Conservation (phyloP, 202 grass and related monocot genomes). For the Bolboschoenoplectus hybrid region DNA sequence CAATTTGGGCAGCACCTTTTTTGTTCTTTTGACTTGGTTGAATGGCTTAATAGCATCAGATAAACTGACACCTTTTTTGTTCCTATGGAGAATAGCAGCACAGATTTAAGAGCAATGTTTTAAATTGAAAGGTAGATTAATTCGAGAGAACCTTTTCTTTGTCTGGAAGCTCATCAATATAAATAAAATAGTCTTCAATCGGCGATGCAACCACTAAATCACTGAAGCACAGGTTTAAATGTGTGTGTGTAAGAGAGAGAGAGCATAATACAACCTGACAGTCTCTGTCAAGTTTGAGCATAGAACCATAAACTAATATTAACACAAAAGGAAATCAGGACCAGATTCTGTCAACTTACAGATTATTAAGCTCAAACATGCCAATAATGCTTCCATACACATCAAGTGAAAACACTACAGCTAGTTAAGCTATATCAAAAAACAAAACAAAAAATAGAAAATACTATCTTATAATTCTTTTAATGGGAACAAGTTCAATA, state of each 20-base stretch:
- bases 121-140: not conserved
- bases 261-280: not conserved
- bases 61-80: not conserved
- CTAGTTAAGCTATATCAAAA: conserved; percentile 62
- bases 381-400: conserved; percentile 92
- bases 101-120: not conserved
- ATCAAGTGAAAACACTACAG: conserved; percentile 87
- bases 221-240: conserved; percentile 49
- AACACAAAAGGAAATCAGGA: conserved; percentile 1
- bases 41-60: conserved; percentile 11
- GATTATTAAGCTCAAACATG: conserved; percentile 99
- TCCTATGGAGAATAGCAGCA: not conserved
- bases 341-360: conserved; percentile 58
- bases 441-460: not conserved
- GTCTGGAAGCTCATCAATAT: conserved; percentile 85
- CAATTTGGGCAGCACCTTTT: not conserved
- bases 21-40: not conserved
- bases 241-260: conserved; percentile 30
- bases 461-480: conserved; percentile 17
- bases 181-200: conserved; percentile 96
- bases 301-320: conserved; percentile 11
- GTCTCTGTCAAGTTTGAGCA: not conserved
- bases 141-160: conserved; percentile 66
- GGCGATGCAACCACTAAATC: conserved; percentile 92
- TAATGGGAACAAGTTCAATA: conserved; percentile 1